These are phyloP conservation scores for Leishmania amazonensis DNA, from an alignment of 208 protist genomes.

Conservation along the genomic window DNA sequence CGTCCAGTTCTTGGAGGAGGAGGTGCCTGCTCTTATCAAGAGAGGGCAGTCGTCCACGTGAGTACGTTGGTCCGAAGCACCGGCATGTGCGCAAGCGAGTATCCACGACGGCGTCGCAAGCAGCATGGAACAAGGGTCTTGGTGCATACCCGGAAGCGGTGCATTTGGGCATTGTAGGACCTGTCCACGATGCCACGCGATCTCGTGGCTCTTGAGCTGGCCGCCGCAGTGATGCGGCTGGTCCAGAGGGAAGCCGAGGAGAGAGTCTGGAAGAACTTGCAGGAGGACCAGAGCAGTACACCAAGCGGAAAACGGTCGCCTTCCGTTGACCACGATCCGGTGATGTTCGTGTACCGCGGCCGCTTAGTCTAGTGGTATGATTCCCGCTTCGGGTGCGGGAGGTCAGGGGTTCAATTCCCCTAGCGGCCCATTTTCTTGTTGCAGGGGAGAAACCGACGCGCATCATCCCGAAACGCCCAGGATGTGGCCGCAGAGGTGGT, in stretches of 20 bases:
- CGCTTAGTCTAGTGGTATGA: slow-evolving; percentile 90
- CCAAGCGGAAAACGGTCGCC: not conserved
- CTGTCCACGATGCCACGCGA: too few relatives aligned
- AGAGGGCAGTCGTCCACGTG: too few relatives aligned
- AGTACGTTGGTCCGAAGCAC: too few relatives aligned
- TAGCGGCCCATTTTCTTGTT: slow-evolving; percentile 53
- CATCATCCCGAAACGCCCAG: not conserved
- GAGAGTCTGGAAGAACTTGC: not conserved
- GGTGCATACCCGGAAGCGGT: too few relatives aligned
- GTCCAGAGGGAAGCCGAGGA: not conserved
- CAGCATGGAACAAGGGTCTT: too few relatives aligned
- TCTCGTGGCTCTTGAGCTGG: too few relatives aligned
- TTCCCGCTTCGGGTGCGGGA: slow-evolving; percentile 88
- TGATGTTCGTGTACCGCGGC: slow-evolving; percentile 19
- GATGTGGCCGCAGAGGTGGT: not conserved
- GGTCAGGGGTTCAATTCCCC: slow-evolving; percentile 90
- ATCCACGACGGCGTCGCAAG: too few relatives aligned
- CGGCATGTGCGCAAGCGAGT: too few relatives aligned
- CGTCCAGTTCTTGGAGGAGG: too few relatives aligned
- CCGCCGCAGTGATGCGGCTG: too few relatives aligned
- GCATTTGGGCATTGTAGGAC: too few relatives aligned
- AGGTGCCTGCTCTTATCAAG: too few relatives aligned
- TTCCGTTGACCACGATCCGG: not conserved
- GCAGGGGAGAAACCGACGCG: not conserved
- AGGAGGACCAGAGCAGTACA: not conserved